Conservation (phyloP, 106 monocot species). For the Vanilla planifolia region DNA sequence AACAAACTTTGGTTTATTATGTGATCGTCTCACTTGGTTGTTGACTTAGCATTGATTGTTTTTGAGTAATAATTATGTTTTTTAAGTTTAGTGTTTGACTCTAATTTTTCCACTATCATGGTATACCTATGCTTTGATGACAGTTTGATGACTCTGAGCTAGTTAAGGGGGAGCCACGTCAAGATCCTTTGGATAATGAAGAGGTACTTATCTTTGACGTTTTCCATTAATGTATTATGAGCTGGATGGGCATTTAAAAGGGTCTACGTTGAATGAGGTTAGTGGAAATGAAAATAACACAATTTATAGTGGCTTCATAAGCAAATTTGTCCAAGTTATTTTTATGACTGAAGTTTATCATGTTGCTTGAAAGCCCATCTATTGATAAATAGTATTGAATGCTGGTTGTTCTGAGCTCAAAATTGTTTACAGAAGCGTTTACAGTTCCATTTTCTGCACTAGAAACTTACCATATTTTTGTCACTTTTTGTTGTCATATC, state of each 20-base stretch:
- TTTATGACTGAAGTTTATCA: too few species aligned
- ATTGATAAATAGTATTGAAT: too few species aligned
- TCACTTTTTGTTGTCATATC: too few species aligned
- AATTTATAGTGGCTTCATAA: neutral
- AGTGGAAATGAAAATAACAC: neutral
- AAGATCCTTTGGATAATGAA: constrained; percentile 1
- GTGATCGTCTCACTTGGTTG: neutral
- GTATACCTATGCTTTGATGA: neutral
- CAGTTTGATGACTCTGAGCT: constrained; percentile 3
- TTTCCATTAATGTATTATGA: too few species aligned
- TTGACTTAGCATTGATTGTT: neutral
- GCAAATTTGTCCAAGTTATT: neutral
- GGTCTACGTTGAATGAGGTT: neutral
- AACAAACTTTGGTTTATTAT: too few species aligned
- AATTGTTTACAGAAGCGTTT: too few species aligned
- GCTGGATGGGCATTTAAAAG: too few species aligned
- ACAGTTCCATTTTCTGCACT: too few species aligned
- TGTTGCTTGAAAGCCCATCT: neutral
- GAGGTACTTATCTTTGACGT: neutral
- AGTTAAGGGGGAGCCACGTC: neutral
- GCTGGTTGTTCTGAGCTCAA: too few species aligned
- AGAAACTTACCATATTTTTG: too few species aligned
- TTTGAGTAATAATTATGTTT: neutral
- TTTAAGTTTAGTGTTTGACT: neutral
- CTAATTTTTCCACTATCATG: neutral